These are phyloP conservation scores for Kwoniella shivajii DNA, from an alignment of 1,284 basidiomycete genomes.

Conservation along the genomic window DNA sequence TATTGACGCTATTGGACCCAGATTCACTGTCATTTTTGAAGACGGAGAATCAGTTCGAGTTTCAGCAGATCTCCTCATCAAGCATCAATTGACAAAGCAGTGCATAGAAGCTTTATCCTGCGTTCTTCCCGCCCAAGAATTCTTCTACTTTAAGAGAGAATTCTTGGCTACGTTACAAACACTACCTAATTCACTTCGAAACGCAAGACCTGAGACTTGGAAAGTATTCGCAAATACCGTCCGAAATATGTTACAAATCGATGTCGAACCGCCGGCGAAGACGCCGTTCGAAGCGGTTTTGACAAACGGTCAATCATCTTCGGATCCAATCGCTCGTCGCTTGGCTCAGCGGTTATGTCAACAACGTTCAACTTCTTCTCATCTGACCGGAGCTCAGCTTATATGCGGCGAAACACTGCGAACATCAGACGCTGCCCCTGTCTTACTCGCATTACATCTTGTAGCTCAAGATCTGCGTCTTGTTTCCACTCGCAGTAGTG, in stretches of 20 bases:
- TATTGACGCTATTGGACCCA: slow-evolving; percentile 56
- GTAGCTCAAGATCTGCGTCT: slow-evolving; percentile 64
- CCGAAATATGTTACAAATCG: slow-evolving; percentile 10
- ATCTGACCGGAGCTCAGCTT: background rate
- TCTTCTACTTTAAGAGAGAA: slow-evolving; percentile 61
- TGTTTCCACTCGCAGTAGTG: slow-evolving; percentile 55
- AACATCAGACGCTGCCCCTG: slow-evolving; percentile 11
- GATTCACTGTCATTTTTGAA: slow-evolving; percentile 58
- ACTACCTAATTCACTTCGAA: slow-evolving; percentile 7
- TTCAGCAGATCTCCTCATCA: slow-evolving; percentile 60
- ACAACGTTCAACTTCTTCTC: background rate
- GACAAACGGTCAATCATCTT: slow-evolving; percentile 4
- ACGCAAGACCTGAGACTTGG: slow-evolving; percentile 16
- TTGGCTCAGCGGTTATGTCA: slow-evolving; percentile 49
- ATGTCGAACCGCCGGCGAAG: background rate
- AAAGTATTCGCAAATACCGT: slow-evolving; percentile 13
- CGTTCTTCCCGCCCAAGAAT: slow-evolving; percentile 56
- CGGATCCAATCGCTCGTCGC: slow-evolving; percentile 56
- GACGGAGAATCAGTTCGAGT: slow-evolving; percentile 59
- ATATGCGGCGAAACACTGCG: background rate
- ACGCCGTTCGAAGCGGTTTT: background rate
- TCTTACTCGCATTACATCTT: slow-evolving; percentile 70
- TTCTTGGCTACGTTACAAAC: slow-evolving; percentile 59
- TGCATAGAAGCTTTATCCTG: slow-evolving; percentile 66
- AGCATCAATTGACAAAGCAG: slow-evolving; percentile 62